Percentiles rank a stretch among this genome's conserved stretches.
Conservation (phyloP, 441 rosid genomes). For the Gossypium trilobum region DNA sequence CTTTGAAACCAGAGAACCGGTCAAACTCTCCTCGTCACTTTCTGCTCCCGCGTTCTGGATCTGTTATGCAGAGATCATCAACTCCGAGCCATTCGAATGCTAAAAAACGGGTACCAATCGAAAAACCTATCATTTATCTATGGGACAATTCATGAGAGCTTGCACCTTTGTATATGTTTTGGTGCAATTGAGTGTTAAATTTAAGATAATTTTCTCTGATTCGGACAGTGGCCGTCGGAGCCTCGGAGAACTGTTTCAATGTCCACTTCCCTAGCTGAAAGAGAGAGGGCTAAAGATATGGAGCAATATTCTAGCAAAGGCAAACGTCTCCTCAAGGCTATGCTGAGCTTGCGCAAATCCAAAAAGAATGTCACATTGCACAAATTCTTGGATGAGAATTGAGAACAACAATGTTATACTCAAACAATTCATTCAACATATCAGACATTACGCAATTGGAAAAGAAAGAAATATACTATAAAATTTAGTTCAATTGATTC, state of each 20-base stretch:
- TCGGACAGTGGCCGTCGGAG: slow-evolving; percentile 36
- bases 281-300: slow-evolving; percentile 31
- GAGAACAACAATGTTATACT: slow-evolving; percentile 8
- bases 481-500: not conserved
- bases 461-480: not conserved
- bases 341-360: slow-evolving; percentile 62
- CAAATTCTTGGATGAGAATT: slow-evolving; percentile 33
- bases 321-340: slow-evolving; percentile 50
- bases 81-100: slow-evolving; percentile 35
- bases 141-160: not conserved
- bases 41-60: slow-evolving; percentile 40
- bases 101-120: slow-evolving; percentile 29
- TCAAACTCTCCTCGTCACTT: slow-evolving; percentile 43
- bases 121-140: not conserved
- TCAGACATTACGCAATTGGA: not conserved
- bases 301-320: slow-evolving; percentile 44
- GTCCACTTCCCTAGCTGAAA: slow-evolving; percentile 23
- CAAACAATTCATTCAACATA: not conserved
- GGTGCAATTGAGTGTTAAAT: not conserved
- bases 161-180: not conserved
- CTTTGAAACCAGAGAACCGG: slow-evolving; percentile 32
- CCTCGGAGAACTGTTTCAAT: slow-evolving; percentile 45
- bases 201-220: not conserved
- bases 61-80: slow-evolving; percentile 46
- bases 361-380: slow-evolving; percentile 30